Conservation (phyloP, 1,284 basidiomycete species). For the Gomphus bonarii region DNA sequence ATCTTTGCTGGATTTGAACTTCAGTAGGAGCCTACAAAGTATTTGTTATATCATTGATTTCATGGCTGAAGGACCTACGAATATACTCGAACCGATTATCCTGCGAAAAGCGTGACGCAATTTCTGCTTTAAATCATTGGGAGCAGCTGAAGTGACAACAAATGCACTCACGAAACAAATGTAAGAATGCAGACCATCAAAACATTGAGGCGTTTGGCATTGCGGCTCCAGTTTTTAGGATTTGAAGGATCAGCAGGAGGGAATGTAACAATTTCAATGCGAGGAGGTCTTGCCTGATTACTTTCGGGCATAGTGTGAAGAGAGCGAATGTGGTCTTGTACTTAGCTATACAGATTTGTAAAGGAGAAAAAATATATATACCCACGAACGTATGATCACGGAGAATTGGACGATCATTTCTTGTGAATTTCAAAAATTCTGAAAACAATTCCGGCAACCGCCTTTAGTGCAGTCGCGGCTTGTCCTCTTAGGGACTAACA, state of each 20-base stretch:
- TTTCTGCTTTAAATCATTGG: not conserved
- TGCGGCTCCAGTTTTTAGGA: not conserved
- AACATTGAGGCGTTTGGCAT: not conserved
- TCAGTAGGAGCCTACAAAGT: slow-evolving; percentile 19
- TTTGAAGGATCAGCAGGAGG: not conserved
- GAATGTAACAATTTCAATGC: not conserved
- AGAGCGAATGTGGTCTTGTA: not conserved
- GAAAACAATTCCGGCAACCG: too few relatives aligned
- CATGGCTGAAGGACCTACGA: not conserved
- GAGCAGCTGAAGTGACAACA: not conserved
- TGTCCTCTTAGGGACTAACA: too few relatives aligned
- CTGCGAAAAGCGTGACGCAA: not conserved
- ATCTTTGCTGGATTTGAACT: slow-evolving; percentile 16
- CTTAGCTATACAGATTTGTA: too few relatives aligned
- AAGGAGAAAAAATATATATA: too few relatives aligned
- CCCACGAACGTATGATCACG: too few relatives aligned
- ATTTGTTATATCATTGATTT: not conserved
- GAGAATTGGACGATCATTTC: too few relatives aligned
- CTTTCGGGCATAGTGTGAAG: not conserved
- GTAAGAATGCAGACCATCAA: not conserved
- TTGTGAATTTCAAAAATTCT: too few relatives aligned
- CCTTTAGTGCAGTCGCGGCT: too few relatives aligned
- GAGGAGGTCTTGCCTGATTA: not conserved
- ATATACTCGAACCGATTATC: not conserved
- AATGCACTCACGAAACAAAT: not conserved